Percentiles rank a stretch among this genome's conserved stretches.
Evolutionary conservation across 169 alveolate genomes (phyloP).

Genomic region (Cryptosporidium ryanae): DNA sequence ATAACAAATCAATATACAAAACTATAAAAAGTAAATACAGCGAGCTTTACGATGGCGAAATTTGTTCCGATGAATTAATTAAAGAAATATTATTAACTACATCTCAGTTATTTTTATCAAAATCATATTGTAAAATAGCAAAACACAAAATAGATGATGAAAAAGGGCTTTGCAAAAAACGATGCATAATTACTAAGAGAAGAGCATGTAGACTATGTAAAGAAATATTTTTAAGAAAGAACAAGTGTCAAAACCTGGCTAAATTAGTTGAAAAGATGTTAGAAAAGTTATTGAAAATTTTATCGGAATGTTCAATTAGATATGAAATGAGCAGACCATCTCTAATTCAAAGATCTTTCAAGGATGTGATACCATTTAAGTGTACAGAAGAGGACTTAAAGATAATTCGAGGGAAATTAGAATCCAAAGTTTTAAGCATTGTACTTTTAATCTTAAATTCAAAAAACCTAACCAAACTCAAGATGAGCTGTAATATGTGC

Average conservation of each 20-base stretch:
- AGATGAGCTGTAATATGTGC: slow-evolving; percentile 4
- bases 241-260: slow-evolving; percentile 1
- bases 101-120: slow-evolving; percentile 3
- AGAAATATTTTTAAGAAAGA: slow-evolving; percentile 7
- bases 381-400: slow-evolving; percentile 22
- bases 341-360: neutral
- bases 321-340: neutral
- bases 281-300: neutral
- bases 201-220: slow-evolving; percentile 12
- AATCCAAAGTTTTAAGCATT: neutral
- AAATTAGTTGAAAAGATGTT: neutral
- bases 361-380: slow-evolving; percentile 7
- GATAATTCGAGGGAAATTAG: slow-evolving; percentile 4
- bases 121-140: slow-evolving; percentile 18
- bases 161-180: slow-evolving; percentile 28
- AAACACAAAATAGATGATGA: slow-evolving; percentile 12
- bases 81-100: neutral
- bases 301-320: neutral
- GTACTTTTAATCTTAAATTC: neutral
- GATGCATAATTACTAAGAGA: slow-evolving; percentile 12
- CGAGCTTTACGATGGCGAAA: neutral
- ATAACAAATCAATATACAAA: neutral
- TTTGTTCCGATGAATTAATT: slow-evolving; percentile 9
- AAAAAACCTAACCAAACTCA: slow-evolving; percentile 2
- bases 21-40: neutral